These are phyloP conservation scores for Beta lomatogona DNA, from an alignment of 179 eudicot genomes.

Conservation along the genomic window DNA sequence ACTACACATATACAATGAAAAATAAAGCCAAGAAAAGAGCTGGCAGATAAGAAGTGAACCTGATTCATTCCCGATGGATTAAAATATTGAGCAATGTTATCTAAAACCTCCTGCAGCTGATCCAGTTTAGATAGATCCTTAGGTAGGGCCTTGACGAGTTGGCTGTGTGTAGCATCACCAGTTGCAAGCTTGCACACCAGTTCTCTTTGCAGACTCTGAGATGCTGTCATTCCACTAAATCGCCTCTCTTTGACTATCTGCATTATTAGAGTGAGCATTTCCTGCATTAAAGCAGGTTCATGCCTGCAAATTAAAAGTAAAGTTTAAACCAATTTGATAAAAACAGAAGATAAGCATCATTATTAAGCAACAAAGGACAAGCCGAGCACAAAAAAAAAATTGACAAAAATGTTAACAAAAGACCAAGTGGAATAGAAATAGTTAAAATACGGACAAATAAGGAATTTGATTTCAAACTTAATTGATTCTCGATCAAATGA, in stretches of 20 bases:
- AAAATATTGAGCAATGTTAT: slow-evolving; percentile 72
- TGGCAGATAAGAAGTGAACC: slow-evolving; percentile 43
- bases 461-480: too few species aligned
- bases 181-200: slow-evolving; percentile 81
- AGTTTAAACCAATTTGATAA: neutral
- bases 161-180: slow-evolving; percentile 92
- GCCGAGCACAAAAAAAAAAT: neutral
- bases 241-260: slow-evolving; percentile 94
- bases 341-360: neutral
- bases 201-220: slow-evolving; percentile 83
- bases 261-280: slow-evolving; percentile 82
- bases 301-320: slow-evolving; percentile 56
- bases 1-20: neutral
- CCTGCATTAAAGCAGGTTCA: slow-evolving; percentile 83
- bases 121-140: slow-evolving; percentile 69
- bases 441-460: neutral
- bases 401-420: neutral
- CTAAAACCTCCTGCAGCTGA: slow-evolving; percentile 72
- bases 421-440: neutral
- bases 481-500: too few species aligned
- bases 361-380: neutral
- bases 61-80: slow-evolving; percentile 94
- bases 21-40: neutral
- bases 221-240: slow-evolving; percentile 70
- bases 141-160: slow-evolving; percentile 86